phyloP scores from a whole-genome alignment of 345 rosid species.

The Cardiospermum halicacabum region DNA sequence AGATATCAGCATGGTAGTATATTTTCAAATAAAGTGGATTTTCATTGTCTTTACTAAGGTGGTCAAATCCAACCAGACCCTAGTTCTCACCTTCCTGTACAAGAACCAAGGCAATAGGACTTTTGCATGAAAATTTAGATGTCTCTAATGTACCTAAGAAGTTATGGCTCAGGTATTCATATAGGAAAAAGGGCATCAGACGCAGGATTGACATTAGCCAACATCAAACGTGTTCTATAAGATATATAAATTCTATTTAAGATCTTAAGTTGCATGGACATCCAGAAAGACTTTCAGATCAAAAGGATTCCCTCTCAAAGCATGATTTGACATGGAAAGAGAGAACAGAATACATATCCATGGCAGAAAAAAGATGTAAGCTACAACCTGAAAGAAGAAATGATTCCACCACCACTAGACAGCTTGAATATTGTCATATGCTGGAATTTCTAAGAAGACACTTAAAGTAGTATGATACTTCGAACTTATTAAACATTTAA shows the following conservation, averaged over 20 bases:
- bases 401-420: neutral
- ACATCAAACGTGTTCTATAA: neutral
- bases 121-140: neutral
- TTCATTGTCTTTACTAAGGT: slow-evolving; percentile 16
- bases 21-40: slow-evolving; percentile 17
- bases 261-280: neutral
- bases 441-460: neutral
- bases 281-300: neutral
- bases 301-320: neutral
- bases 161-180: neutral
- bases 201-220: neutral
- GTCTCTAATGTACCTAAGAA: neutral
- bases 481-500: neutral
- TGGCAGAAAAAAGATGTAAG: neutral
- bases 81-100: slow-evolving; percentile 31
- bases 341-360: neutral
- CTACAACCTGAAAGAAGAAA: neutral
- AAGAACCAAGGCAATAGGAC: slow-evolving; percentile 8
- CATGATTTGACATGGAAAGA: neutral
- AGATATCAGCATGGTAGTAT: slow-evolving; percentile 26
- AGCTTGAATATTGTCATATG: neutral
- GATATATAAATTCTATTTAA: neutral
- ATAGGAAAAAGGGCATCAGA: neutral
- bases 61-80: slow-evolving; percentile 19
- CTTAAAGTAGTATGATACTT: neutral